Base-by-base conservation (phyloP, 176 grass and related monocot genomes). In the Thinopyrum elongatum region DNA sequence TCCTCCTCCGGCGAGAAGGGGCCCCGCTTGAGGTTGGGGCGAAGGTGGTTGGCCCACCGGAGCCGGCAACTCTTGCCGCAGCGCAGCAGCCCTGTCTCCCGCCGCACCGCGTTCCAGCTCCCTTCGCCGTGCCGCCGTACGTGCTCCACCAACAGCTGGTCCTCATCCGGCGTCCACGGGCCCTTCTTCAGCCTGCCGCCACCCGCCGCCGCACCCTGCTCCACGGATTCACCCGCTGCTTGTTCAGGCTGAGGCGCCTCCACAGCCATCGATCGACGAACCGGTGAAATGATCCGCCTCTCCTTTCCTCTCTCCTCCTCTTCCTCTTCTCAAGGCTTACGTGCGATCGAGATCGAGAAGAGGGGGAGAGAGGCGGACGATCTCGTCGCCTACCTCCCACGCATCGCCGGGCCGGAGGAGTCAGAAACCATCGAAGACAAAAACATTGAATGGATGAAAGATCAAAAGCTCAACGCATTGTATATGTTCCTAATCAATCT, bases 61-160 rank as follows among this genome's bases (percentile, higher is more conserved):
- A 94, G 90, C 14, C 95, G 90, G 90, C 95, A 97, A 90, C 92
- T 97, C 90, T 97, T 97, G 81, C 95, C 92, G 74, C 92, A 97
- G 47, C 92, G 87, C 3, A 64, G 70, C 17, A 94, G 92, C 41
- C 78, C 81, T 3, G 87, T 82, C 42, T 81, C 59, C 58, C 85
- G 69, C 73, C 78, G 92, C 82, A 92, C 92, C 1, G 81, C 69
- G 89, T 89, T 91, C 92, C 89, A 94, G 90, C 86, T 92, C 4
- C 90, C 86, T 36, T 95, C 83, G 9, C 90, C 93, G 49, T 95
- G 82, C 61, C 53, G 29, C 64, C 74, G 51, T 51, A 95, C 90
- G 23, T 89, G 82, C 62, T 86, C 65, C 15, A 90, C 23, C 38
- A 79, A 34, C 58, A 41, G 59, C 26, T 76, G 42, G 82, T 99